Percentiles rank a stretch among this genome's conserved stretches.
Conservation (phyloP, 2,329 filamentous ascomycete genomes). For the Pyrenochaeta sp. region DNA sequence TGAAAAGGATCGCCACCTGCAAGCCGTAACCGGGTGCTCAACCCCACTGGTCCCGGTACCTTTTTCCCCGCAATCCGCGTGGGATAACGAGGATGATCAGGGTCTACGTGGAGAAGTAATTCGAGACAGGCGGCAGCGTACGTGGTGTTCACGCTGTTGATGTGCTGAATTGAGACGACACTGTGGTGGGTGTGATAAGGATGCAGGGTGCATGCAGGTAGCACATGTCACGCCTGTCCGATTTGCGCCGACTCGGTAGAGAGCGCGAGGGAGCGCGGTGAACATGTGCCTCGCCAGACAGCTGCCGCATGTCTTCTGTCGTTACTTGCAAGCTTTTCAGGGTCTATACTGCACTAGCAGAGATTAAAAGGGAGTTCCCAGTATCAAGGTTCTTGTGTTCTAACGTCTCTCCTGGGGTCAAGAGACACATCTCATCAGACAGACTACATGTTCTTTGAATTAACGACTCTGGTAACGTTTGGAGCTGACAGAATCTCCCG, state of each 20-base stretch:
- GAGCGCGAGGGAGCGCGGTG: too few species aligned
- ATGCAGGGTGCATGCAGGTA: neutral
- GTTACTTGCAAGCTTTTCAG: too few species aligned
- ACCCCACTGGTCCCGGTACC: constrained; percentile 3
- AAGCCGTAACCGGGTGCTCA: neutral
- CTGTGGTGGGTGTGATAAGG: neutral
- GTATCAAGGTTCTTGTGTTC: too few species aligned
- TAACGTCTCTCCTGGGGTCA: too few species aligned
- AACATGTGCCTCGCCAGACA: too few species aligned
- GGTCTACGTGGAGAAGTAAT: neutral
- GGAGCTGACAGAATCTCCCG: too few species aligned
- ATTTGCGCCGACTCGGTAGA: neutral
- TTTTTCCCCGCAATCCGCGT: constrained; percentile 6
- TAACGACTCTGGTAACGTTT: too few species aligned
- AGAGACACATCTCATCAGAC: too few species aligned
- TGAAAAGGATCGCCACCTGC: neutral
- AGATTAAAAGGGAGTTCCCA: too few species aligned
- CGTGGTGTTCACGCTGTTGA: neutral
- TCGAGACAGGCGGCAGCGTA: neutral
- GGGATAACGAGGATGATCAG: constrained; percentile 1
- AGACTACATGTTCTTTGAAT: too few species aligned
- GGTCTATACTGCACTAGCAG: too few species aligned
- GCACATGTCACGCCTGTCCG: neutral
- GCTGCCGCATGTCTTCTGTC: too few species aligned
- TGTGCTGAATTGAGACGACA: neutral